phyloP scores from a whole-genome alignment of 2,329 filamentous ascomycete species.

The Microdochium paspali region DNA sequence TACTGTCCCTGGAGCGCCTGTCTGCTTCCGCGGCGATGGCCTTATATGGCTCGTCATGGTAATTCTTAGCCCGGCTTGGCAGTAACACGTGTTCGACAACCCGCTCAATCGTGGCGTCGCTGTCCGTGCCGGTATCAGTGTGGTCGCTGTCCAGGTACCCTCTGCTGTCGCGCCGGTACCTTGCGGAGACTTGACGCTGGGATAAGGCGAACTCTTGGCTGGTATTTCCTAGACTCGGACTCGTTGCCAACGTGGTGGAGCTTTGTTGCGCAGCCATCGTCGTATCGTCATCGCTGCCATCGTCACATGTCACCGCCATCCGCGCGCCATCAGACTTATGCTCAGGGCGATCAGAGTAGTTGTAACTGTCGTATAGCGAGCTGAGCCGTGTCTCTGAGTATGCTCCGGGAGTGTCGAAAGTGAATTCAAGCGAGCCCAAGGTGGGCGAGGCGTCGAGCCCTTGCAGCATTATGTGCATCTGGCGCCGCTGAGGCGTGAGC shows the following conservation, averaged over 20 bases:
- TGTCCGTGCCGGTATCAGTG: background rate
- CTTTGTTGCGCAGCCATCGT: slow-evolving; percentile 2
- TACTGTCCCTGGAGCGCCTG: background rate
- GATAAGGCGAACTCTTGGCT: background rate
- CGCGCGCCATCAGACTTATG: slow-evolving; percentile 2
- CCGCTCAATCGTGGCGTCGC: background rate
- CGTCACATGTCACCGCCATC: slow-evolving; percentile 4
- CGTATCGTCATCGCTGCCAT: background rate
- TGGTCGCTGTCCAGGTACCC: background rate
- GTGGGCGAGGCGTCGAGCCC: slow-evolving; percentile 10
- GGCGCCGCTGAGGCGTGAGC: slow-evolving; percentile 11
- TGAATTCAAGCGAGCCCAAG: slow-evolving; percentile 1
- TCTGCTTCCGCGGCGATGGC: background rate
- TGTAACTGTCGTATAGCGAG: slow-evolving; percentile 20
- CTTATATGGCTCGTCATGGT: background rate
- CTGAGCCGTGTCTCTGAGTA: slow-evolving; percentile 17
- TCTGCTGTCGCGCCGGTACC: slow-evolving; percentile 1
- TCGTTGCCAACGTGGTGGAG: slow-evolving; percentile 3
- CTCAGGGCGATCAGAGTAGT: slow-evolving; percentile 5
- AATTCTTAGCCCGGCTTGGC: background rate
- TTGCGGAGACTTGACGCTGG: background rate
- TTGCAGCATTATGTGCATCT: too few relatives aligned
- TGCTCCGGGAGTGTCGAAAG: slow-evolving; percentile 4
- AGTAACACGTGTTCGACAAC: background rate
- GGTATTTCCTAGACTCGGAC: background rate